These are phyloP conservation scores for Amoebophrya sp. DNA, from an alignment of 169 alveolate genomes.

Conservation along the genomic window DNA sequence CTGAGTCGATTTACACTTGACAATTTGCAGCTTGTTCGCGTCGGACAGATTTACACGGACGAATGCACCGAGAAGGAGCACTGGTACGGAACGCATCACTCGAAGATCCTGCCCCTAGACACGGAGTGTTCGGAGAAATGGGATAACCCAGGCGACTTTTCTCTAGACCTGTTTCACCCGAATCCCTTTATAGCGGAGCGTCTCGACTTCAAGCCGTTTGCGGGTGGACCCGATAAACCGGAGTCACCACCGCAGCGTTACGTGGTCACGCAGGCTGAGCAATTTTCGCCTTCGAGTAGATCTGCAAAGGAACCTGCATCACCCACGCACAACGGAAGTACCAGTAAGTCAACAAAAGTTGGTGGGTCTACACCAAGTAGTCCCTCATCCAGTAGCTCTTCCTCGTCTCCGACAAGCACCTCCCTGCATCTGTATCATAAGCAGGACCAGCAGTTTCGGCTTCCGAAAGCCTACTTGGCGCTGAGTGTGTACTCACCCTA, in stretches of 20 bases:
- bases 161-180: not conserved
- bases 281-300: not conserved
- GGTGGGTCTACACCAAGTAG: no score
- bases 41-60: not conserved
- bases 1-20: not conserved
- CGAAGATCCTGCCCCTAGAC: not conserved
- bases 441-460: conserved; percentile 16
- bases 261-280: not conserved
- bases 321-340: no score
- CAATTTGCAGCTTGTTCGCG: not conserved
- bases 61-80: not conserved
- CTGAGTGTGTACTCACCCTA: not conserved
- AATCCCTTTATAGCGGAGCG: not conserved
- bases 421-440: not conserved
- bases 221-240: not conserved
- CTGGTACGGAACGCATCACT: conserved; percentile 20
- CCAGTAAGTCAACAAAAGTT: no score
- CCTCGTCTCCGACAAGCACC: not conserved
- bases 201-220: not conserved
- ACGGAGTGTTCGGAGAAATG: not conserved
- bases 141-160: not conserved
- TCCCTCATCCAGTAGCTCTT: no score
- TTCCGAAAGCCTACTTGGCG: not conserved
- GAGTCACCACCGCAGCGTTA: not conserved
- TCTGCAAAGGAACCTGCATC: not conserved